Percentiles rank a stretch among this genome's conserved stretches.
Evolutionary conservation across 768 basidiomycete species (phyloP).

Genomic region (Russula compacta): DNA sequence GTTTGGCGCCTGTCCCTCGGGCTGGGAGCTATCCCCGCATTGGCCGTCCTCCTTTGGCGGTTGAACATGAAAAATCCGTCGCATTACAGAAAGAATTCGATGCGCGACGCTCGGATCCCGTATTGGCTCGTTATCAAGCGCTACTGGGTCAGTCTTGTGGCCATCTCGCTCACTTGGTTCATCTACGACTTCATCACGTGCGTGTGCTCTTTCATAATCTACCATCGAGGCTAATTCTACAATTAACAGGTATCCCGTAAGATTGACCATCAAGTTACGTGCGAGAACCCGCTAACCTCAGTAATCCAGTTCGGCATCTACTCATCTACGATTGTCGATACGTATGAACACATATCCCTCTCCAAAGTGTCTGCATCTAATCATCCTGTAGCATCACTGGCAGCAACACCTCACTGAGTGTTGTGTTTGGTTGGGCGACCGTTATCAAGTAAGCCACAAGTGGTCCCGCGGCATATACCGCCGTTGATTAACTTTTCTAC

Average conservation of each 20-base stretch:
- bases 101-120: constrained; percentile 67
- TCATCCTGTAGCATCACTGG: constrained; percentile 46
- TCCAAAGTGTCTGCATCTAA: neutral
- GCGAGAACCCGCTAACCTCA: neutral
- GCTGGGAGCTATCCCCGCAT: constrained; percentile 72
- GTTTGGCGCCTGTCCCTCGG: constrained; percentile 86
- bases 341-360: constrained; percentile 30
- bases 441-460: constrained; percentile 59
- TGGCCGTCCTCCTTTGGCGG: constrained; percentile 81
- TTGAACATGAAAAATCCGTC: constrained; percentile 74
- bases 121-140: constrained; percentile 68
- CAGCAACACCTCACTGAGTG: constrained; percentile 37
- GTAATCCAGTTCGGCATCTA: constrained; percentile 62
- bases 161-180: constrained; percentile 77
- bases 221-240: neutral
- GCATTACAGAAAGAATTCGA: constrained; percentile 65
- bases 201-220: constrained; percentile 21
- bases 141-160: constrained; percentile 69
- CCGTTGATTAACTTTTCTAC: constrained; percentile 13
- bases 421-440: constrained; percentile 77
- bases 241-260: constrained; percentile 50
- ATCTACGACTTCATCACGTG: constrained; percentile 75
- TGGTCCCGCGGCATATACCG: constrained; percentile 28
- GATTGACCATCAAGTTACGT: constrained; percentile 21
- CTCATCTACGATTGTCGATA: constrained; percentile 64